Conservation (phyloP, 495 filamentous ascomycete species). For the Cryomyces minteri region DNA sequence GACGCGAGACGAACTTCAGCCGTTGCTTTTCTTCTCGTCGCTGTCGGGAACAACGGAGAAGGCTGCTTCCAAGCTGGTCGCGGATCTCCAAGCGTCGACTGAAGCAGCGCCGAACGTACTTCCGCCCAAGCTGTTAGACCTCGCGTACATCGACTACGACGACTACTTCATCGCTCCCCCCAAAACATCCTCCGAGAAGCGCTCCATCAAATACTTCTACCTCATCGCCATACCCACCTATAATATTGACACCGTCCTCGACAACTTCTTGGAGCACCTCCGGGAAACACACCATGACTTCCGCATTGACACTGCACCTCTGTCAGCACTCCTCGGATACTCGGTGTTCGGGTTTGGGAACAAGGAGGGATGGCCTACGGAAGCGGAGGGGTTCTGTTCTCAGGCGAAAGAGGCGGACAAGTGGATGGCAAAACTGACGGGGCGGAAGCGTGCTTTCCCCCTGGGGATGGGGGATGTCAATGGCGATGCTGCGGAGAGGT, state of each 20-base stretch:
- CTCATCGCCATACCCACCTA: slow-evolving; percentile 71
- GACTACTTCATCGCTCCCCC: slow-evolving; percentile 60
- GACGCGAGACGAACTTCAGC: slow-evolving; percentile 36
- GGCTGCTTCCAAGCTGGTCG: slow-evolving; percentile 37
- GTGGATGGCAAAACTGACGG: slow-evolving; percentile 88
- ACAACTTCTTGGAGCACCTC: slow-evolving; percentile 65
- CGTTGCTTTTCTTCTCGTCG: slow-evolving; percentile 74
- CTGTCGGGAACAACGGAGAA: slow-evolving; percentile 63
- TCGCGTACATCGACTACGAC: slow-evolving; percentile 76
- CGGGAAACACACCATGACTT: slow-evolving; percentile 91
- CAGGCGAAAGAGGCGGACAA: slow-evolving; percentile 79
- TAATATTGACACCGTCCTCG: slow-evolving; percentile 77
- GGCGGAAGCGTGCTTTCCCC: slow-evolving; percentile 61
- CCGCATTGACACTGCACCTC: slow-evolving; percentile 74
- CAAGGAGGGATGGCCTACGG: slow-evolving; percentile 73
- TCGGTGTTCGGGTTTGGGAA: slow-evolving; percentile 91
- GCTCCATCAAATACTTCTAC: slow-evolving; percentile 50
- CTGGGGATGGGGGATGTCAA: slow-evolving; percentile 79
- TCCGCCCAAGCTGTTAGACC: slow-evolving; percentile 49
- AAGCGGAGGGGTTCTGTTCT: slow-evolving; percentile 78
- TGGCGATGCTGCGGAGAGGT: slow-evolving; percentile 38
- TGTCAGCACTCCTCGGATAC: slow-evolving; percentile 62
- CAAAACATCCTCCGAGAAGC: slow-evolving; percentile 22
- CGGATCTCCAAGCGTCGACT: slow-evolving; percentile 27
- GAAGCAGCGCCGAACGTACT: slow-evolving; percentile 17